Conservation (phyloP, 768 basidiomycete genomes). For the Dentipellis fragilis region DNA sequence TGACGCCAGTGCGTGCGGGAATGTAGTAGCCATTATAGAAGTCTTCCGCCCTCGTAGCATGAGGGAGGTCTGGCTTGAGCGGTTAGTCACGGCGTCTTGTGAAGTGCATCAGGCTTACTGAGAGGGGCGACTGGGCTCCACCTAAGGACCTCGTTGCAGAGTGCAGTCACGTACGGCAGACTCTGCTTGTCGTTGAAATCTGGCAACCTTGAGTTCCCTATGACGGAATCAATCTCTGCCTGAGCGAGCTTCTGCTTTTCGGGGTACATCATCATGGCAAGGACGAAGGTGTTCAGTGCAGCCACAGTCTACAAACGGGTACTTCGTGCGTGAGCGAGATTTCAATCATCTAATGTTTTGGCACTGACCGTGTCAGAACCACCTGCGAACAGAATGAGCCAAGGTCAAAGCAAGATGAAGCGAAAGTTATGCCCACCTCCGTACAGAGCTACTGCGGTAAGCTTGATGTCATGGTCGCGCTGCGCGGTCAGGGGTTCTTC, state of each 20-base stretch:
- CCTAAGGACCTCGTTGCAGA: constrained; percentile 18
- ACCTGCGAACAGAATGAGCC: neutral
- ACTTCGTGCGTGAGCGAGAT: neutral
- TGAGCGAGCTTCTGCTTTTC: constrained; percentile 18
- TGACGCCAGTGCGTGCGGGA: constrained; percentile 21
- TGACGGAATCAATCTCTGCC: constrained; percentile 17
- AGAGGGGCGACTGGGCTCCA: constrained; percentile 18
- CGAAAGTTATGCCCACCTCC: neutral
- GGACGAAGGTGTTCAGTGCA: constrained; percentile 3
- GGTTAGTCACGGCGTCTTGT: too few species aligned
- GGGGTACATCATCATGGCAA: constrained; percentile 19
- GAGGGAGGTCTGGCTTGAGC: constrained; percentile 16
- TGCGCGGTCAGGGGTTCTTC: neutral
- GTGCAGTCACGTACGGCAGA: constrained; percentile 18
- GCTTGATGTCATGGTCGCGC: neutral
- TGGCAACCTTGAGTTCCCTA: constrained; percentile 18
- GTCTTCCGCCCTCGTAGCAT: constrained; percentile 20
- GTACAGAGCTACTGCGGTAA: neutral
- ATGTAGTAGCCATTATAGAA: constrained; percentile 21
- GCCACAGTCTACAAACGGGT: constrained; percentile 3
- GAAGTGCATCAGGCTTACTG: constrained; percentile 2
- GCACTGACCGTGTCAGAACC: constrained; percentile 1
- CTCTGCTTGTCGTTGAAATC: constrained; percentile 12
- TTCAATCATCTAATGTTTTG: neutral
- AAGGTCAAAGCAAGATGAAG: neutral